A percentile compares a stretch with the other conserved stretches of the same genome.
Evolutionary conservation across 2,329 filamentous ascomycete genomes (phyloP).

Genomic region (Volutella citrinella): DNA sequence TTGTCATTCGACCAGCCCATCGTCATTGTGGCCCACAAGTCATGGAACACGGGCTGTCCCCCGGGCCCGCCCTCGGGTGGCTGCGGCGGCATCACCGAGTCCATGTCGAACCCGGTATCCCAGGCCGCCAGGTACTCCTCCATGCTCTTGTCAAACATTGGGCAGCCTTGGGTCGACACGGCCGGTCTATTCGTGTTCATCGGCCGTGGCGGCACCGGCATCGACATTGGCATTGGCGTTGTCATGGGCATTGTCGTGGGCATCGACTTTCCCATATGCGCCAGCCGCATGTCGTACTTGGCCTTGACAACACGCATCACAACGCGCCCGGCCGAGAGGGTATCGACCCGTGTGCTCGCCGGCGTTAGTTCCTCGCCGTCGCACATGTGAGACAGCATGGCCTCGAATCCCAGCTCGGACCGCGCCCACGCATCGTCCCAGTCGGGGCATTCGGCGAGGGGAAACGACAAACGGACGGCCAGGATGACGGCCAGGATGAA

Average conservation of each 20-base stretch:
- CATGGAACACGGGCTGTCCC: slow-evolving; percentile 34
- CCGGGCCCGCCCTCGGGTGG: slow-evolving; percentile 7
- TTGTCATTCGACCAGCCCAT: slow-evolving; percentile 38
- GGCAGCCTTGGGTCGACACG: slow-evolving; percentile 33
- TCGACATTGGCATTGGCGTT: not conserved
- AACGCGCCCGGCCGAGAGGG: slow-evolving; percentile 43
- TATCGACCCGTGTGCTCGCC: slow-evolving; percentile 34
- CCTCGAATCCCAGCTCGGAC: slow-evolving; percentile 35
- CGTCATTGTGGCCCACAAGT: slow-evolving; percentile 49
- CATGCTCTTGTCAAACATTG: slow-evolving; percentile 50
- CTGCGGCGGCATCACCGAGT: slow-evolving; percentile 7
- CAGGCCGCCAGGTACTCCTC: slow-evolving; percentile 44
- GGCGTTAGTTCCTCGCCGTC: slow-evolving; percentile 19
- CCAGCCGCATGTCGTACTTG: slow-evolving; percentile 43
- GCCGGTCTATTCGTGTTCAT: not conserved
- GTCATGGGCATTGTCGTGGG: slow-evolving; percentile 13
- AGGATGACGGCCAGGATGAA: slow-evolving; percentile 41
- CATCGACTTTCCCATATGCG: slow-evolving; percentile 25
- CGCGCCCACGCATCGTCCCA: slow-evolving; percentile 38
- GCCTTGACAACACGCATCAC: slow-evolving; percentile 43
- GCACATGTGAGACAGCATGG: slow-evolving; percentile 37
- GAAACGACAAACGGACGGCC: slow-evolving; percentile 46
- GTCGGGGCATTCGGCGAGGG: slow-evolving; percentile 34
- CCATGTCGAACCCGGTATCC: slow-evolving; percentile 35
- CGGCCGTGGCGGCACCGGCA: slow-evolving; percentile 3